phyloP scores from a whole-genome alignment of 2,329 filamentous ascomycete species.

The Xylaria sp. region DNA sequence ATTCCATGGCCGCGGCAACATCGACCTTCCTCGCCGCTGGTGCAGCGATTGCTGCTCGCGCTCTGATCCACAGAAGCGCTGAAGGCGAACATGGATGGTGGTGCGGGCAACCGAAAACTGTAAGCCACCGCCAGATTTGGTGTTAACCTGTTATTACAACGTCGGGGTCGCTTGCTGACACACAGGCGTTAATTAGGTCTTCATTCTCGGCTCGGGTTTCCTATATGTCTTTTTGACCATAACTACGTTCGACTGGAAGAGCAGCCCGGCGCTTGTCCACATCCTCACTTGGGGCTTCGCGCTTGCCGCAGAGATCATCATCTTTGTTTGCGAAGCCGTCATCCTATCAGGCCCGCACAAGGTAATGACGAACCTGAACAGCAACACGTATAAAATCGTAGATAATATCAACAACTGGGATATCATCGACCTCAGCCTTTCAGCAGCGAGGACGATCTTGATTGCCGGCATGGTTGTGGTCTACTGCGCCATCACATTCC shows the following conservation, averaged over 20 bases:
- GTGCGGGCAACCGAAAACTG: constrained; percentile 38
- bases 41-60: constrained; percentile 72
- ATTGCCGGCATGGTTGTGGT: constrained; percentile 67
- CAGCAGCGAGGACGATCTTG: constrained; percentile 68
- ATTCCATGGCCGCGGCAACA: constrained; percentile 70
- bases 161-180: constrained; percentile 4
- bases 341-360: constrained; percentile 71
- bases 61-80: constrained; percentile 57
- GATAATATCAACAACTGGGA: constrained; percentile 54
- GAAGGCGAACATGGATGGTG: constrained; percentile 37
- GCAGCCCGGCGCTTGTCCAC: constrained; percentile 80
- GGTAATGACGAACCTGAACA: constrained; percentile 55
- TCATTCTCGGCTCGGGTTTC: constrained; percentile 82
- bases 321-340: constrained; percentile 69
- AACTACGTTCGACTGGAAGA: constrained; percentile 80
- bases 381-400: constrained; percentile 44
- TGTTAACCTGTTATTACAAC: background rate
- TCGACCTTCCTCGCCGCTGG: constrained; percentile 77
- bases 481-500: constrained; percentile 51
- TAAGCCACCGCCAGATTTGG: constrained; percentile 26
- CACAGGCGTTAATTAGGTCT: constrained; percentile 62
- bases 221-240: constrained; percentile 85
- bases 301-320: constrained; percentile 70
- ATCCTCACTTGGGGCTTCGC: constrained; percentile 77
- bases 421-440: constrained; percentile 66